These are phyloP conservation scores for Aspergillus uvarum DNA, from an alignment of 2,329 filamentous ascomycete genomes.

Conservation along the genomic window DNA sequence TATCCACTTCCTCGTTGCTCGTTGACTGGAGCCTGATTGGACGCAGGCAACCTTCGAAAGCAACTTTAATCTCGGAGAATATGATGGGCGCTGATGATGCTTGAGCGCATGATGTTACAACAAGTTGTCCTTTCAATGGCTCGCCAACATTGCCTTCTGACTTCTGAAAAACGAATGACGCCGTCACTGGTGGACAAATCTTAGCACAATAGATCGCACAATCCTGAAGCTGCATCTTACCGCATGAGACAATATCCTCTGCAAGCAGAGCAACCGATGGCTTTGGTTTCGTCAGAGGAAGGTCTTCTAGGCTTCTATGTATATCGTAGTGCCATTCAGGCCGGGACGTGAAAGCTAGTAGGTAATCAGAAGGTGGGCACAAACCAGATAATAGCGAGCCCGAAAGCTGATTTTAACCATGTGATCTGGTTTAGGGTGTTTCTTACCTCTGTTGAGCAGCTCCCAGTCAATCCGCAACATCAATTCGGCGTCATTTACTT, in stretches of 20 bases:
- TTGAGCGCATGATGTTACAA: constrained; percentile 51
- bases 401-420: background rate
- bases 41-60: constrained; percentile 53
- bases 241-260: constrained; percentile 50
- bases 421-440: background rate
- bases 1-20: constrained; percentile 25
- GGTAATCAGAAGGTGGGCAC: constrained; percentile 2
- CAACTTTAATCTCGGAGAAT: constrained; percentile 50
- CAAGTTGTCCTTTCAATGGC: constrained; percentile 55
- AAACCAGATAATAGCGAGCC: background rate
- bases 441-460: constrained; percentile 43
- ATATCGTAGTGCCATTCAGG: constrained; percentile 47
- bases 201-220: constrained; percentile 16
- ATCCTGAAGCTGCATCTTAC: constrained; percentile 27
- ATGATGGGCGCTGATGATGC: constrained; percentile 47
- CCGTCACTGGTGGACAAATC: constrained; percentile 41
- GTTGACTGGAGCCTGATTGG: constrained; percentile 43
- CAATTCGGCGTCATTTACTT: constrained; percentile 47
- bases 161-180: constrained; percentile 54
- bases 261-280: constrained; percentile 49
- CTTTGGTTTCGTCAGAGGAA: constrained; percentile 41
- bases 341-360: constrained; percentile 37
- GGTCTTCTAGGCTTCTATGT: constrained; percentile 45
- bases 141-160: constrained; percentile 61
- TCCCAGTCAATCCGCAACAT: constrained; percentile 59